Percentiles rank a stretch among this genome's conserved stretches.
phyloP scores from a whole-genome alignment of 345 rosid genomes.

The Heritiera littoralis region DNA sequence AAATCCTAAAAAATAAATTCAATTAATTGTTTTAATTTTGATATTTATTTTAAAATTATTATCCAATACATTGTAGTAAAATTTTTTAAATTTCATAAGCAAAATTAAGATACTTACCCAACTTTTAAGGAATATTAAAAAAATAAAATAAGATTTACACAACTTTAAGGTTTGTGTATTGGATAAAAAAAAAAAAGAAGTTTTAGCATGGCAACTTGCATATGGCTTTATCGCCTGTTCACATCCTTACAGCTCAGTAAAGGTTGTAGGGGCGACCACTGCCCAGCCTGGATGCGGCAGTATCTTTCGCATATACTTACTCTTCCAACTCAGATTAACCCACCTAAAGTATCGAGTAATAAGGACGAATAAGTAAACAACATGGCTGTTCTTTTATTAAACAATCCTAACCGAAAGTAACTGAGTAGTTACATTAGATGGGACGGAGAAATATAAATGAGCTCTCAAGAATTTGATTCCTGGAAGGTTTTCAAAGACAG shows the following conservation, averaged over 20 bases:
- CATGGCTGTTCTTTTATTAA: not conserved
- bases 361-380: not conserved
- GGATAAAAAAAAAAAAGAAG: too few relatives aligned
- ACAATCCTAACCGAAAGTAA: not conserved
- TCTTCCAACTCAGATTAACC: not conserved
- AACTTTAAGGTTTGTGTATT: too few relatives aligned
- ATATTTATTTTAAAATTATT: too few relatives aligned
- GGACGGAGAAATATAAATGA: not conserved
- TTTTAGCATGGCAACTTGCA: not conserved
- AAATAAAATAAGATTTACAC: too few relatives aligned
- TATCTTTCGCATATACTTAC: not conserved
- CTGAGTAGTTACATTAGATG: not conserved
- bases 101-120: too few relatives aligned
- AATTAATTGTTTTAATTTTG: too few relatives aligned
- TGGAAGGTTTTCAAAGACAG: not conserved
- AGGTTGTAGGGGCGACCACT: conserved; percentile 3
- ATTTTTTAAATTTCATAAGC: too few relatives aligned
- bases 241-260: conserved; percentile 10
- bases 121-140: too few relatives aligned
- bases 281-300: not conserved
- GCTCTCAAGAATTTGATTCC: not conserved
- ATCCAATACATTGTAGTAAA: too few relatives aligned
- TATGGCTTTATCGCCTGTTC: not conserved
- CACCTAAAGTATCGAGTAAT: not conserved
- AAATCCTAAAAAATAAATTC: too few relatives aligned